Conservation (phyloP, 768 basidiomycete genomes). For the Leccinellum luteum region DNA sequence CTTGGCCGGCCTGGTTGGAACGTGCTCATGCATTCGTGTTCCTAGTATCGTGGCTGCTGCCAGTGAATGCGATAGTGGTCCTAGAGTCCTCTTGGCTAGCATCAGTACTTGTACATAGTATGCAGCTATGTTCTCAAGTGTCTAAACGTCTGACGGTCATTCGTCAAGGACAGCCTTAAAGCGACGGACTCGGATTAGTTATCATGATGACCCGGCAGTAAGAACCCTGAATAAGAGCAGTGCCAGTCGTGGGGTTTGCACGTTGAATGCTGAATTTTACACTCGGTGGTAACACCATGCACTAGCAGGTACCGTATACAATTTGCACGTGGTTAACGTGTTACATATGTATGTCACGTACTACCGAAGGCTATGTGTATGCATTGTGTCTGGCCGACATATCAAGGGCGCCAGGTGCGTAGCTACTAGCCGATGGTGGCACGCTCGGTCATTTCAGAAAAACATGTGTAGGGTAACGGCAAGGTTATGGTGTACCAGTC, state of each 20-base stretch:
- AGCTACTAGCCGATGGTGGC: neutral
- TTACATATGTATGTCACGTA: neutral
- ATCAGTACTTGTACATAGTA: no score
- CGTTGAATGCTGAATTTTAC: neutral
- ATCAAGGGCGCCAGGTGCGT: neutral
- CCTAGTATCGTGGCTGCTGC: no score
- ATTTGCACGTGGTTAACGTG: neutral
- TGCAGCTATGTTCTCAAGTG: no score
- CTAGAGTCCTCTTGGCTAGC: neutral
- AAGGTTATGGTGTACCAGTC: neutral
- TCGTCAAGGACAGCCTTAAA: neutral
- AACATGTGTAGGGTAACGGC: neutral
- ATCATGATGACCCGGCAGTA: neutral
- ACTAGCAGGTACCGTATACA: neutral
- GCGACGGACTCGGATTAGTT: neutral
- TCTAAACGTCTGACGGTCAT: neutral
- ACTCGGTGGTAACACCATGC: neutral
- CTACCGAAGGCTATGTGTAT: neutral
- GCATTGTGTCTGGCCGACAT: neutral
- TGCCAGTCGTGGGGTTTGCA: neutral
- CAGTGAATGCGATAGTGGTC: neutral
- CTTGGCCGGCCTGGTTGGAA: slow-evolving; percentile 8
- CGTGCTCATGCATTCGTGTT: slow-evolving; percentile 8
- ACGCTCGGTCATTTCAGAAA: neutral
- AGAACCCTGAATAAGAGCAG: neutral